Evolutionary conservation across 129 eudicot species (phyloP).

Genomic region (Apium graveolens): DNA sequence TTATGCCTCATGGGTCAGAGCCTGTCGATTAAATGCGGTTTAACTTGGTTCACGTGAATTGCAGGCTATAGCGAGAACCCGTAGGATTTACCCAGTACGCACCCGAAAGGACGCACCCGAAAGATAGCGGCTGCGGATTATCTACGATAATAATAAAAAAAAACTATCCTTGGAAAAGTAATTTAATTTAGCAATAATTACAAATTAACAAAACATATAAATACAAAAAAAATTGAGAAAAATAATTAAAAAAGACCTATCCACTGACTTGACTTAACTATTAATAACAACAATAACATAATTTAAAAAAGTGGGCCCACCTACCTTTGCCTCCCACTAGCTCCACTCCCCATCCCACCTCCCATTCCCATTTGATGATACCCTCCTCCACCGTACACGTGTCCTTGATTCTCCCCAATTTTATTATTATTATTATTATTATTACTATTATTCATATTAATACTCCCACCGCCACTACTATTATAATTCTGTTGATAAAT

Average conservation of each 20-base stretch:
- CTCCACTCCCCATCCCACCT: background rate
- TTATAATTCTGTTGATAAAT: background rate
- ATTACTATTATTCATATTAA: background rate
- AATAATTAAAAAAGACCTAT: background rate
- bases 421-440: background rate
- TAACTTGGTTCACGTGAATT: no score
- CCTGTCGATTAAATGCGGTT: no score
- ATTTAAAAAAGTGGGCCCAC: background rate
- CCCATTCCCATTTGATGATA: conserved; percentile 32
- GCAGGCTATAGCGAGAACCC: no score
- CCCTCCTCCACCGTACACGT: conserved; percentile 29
- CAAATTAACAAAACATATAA: background rate
- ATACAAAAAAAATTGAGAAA: background rate
- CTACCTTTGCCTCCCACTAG: conserved; percentile 5
- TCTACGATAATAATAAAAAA: no score
- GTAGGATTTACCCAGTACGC: no score
- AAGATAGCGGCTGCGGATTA: no score
- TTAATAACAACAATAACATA: background rate
- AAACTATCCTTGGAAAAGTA: no score
- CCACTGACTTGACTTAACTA: background rate
- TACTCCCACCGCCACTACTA: background rate
- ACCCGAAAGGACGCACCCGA: no score
- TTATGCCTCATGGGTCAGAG: no score
- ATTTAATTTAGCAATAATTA: no score
- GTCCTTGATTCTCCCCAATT: background rate